phyloP scores from a whole-genome alignment of 441 rosid genomes.

The Breynia disticha region DNA sequence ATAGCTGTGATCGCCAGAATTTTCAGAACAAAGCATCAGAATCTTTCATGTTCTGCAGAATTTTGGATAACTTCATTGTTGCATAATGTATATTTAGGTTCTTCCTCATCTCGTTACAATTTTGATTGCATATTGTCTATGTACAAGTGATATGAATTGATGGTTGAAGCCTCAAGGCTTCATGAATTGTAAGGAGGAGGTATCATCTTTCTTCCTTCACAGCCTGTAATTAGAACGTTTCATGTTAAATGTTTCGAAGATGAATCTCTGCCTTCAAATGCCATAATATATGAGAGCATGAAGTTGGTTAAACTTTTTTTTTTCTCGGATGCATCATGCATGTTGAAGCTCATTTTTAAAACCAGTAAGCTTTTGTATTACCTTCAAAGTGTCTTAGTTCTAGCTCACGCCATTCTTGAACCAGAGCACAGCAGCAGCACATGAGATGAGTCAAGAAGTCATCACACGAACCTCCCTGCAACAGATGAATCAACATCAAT shows the following conservation, averaged over 20 bases:
- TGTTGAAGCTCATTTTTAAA: too few relatives aligned
- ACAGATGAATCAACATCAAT: background rate
- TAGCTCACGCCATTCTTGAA: conserved; percentile 39
- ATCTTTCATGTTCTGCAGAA: too few relatives aligned
- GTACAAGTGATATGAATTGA: background rate
- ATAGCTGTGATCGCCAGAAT: too few relatives aligned
- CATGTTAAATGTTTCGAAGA: background rate
- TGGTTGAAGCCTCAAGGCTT: conserved; percentile 18
- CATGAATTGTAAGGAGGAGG: conserved; percentile 37
- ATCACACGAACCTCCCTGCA: conserved; percentile 26
- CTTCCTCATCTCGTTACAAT: too few relatives aligned
- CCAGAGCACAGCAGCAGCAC: conserved; percentile 41
- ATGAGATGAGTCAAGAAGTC: conserved; percentile 35
- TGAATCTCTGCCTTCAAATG: background rate
- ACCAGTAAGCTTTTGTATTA: conserved; percentile 1
- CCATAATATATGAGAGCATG: background rate
- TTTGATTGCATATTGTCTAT: background rate
- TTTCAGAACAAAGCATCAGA: too few relatives aligned
- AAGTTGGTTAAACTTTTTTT: background rate
- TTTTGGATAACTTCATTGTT: too few relatives aligned
- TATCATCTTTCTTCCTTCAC: conserved; percentile 27
- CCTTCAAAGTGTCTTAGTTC: conserved; percentile 28
- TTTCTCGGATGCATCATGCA: too few relatives aligned
- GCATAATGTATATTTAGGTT: too few relatives aligned
- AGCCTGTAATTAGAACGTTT: conserved; percentile 19